Evolutionary conservation across 768 basidiomycete genomes (phyloP).

Genomic region (Hygrophoropsis aurantiaca): DNA sequence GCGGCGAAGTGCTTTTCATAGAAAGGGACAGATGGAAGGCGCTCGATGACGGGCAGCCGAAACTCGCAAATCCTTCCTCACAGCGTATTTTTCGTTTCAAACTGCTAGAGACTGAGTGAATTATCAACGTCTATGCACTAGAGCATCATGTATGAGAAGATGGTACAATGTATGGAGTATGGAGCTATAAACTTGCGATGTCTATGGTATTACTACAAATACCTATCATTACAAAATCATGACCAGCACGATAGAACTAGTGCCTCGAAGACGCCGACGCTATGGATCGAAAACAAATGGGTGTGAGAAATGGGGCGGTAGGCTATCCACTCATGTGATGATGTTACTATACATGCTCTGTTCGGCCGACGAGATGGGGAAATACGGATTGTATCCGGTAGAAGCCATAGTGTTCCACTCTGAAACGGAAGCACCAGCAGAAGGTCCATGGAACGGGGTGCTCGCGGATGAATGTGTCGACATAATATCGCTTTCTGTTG

Average conservation of each 20-base stretch:
- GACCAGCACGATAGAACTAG: slow-evolving; percentile 28
- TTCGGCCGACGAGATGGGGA: slow-evolving; percentile 56
- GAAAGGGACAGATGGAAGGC: slow-evolving; percentile 71
- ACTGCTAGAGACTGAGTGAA: slow-evolving; percentile 15
- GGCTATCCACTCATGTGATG: slow-evolving; percentile 42
- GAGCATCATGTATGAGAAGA: slow-evolving; percentile 13
- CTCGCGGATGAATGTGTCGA: slow-evolving; percentile 46
- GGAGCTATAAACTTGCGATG: slow-evolving; percentile 18
- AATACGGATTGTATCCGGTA: slow-evolving; percentile 67
- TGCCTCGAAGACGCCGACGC: slow-evolving; percentile 4
- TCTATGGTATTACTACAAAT: slow-evolving; percentile 25
- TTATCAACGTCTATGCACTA: slow-evolving; percentile 21
- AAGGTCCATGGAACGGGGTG: slow-evolving; percentile 40
- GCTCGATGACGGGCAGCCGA: slow-evolving; percentile 36
- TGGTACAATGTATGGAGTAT: slow-evolving; percentile 34
- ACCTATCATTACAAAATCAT: slow-evolving; percentile 27
- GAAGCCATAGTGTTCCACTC: slow-evolving; percentile 61
- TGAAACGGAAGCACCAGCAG: slow-evolving; percentile 50
- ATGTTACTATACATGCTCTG: slow-evolving; percentile 58
- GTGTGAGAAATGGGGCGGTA: background rate
- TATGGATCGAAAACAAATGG: too few species aligned
- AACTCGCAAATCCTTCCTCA: slow-evolving; percentile 37
- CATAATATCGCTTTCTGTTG: slow-evolving; percentile 61
- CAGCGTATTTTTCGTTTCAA: slow-evolving; percentile 56
- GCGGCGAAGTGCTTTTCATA: slow-evolving; percentile 61